A percentile compares a stretch with the other conserved stretches of the same genome.
Conservation (phyloP, 1,284 basidiomycete species). For the Wolfiporia cocos region DNA sequence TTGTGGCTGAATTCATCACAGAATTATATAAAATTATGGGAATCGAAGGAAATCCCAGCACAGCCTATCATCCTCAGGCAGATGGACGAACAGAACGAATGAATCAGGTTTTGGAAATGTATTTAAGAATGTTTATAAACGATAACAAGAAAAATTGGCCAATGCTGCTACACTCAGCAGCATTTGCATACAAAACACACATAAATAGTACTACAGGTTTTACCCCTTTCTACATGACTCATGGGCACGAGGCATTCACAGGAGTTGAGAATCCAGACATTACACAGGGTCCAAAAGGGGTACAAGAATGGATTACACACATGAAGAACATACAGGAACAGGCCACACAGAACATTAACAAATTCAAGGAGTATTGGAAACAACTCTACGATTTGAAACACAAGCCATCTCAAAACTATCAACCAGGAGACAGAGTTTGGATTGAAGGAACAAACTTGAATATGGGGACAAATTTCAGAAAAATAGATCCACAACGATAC, state of each 20-base stretch:
- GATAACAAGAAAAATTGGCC: neutral
- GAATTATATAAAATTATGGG: constrained; percentile 5
- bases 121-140: neutral
- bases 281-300: neutral
- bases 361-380: neutral
- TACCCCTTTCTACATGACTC: neutral
- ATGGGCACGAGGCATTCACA: neutral
- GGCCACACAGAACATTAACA: neutral
- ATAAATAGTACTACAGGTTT: no score
- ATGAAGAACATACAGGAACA: neutral
- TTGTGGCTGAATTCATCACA: neutral
- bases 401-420: no score
- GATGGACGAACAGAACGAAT: no score
- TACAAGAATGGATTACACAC: neutral
- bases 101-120: no score
- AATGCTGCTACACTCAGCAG: neutral
- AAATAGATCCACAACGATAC: no score
- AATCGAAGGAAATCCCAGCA: no score
- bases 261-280: neutral
- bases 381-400: no score
- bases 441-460: no score
- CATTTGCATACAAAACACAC: no score
- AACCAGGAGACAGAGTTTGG: no score
- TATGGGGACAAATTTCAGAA: no score
- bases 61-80: no score